These are phyloP conservation scores for Echeveria elegans DNA, from an alignment of 164 flowering plant genomes.

Conservation along the genomic window DNA sequence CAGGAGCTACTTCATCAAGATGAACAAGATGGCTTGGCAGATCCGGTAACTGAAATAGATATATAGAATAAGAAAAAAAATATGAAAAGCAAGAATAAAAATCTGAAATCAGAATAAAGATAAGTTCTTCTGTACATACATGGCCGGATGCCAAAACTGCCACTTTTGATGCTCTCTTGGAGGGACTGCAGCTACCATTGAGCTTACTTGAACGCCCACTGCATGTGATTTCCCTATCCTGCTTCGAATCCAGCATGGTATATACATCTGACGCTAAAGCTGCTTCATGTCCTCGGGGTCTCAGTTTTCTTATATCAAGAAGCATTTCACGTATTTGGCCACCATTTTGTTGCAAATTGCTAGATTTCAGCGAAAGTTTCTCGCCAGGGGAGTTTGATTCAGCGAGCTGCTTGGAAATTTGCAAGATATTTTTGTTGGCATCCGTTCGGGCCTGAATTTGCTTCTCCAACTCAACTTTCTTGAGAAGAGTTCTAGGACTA, in stretches of 20 bases:
- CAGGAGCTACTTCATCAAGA: slow-evolving; percentile 24
- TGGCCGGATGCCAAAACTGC: slow-evolving; percentile 15
- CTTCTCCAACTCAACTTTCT: slow-evolving; percentile 57
- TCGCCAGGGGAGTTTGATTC: slow-evolving; percentile 68
- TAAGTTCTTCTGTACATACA: slow-evolving; percentile 12
- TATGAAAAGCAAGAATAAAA: too few relatives aligned
- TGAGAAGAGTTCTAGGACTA: slow-evolving; percentile 69
- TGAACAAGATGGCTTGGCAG: slow-evolving; percentile 24
- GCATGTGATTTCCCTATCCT: slow-evolving; percentile 37
- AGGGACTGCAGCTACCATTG: slow-evolving; percentile 21
- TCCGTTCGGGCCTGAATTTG: slow-evolving; percentile 55
- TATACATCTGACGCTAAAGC: slow-evolving; percentile 36
- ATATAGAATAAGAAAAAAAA: not conserved
- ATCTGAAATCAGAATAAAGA: not conserved
- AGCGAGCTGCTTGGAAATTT: slow-evolving; percentile 23
- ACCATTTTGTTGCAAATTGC: slow-evolving; percentile 26
- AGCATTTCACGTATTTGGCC: slow-evolving; percentile 52
- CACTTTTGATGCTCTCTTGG: slow-evolving; percentile 14
- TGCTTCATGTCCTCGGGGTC: slow-evolving; percentile 38
- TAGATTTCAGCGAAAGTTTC: slow-evolving; percentile 32
- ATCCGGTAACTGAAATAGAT: slow-evolving; percentile 9
- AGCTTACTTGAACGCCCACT: slow-evolving; percentile 23
- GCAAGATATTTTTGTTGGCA: slow-evolving; percentile 45
- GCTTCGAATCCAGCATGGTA: slow-evolving; percentile 26
- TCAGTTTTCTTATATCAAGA: slow-evolving; percentile 37